Evolutionary conservation across 176 grass and related monocot species (phyloP).

Genomic region (Microstegium vimineum): DNA sequence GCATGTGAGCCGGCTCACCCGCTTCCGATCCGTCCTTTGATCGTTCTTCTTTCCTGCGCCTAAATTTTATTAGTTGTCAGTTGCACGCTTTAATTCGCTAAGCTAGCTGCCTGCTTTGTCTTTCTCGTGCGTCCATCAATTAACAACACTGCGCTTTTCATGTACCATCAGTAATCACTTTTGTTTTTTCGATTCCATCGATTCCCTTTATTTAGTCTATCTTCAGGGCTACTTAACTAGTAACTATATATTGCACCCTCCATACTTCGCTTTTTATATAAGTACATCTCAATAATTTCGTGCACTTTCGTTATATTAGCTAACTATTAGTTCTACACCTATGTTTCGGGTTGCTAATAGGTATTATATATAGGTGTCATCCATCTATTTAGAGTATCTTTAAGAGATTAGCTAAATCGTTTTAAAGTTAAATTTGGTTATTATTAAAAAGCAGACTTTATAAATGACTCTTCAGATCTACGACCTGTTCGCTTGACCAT

Average conservation of each 20-base stretch:
- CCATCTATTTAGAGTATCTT: no score
- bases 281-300: no score
- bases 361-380: no score
- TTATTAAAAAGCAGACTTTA: no score
- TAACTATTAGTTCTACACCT: no score
- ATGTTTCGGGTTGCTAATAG: no score
- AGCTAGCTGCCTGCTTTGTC: neutral
- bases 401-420: no score
- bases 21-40: neutral
- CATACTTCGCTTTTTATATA: no score
- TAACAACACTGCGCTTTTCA: neutral
- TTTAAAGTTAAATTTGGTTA: no score
- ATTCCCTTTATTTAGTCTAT: neutral
- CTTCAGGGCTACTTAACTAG: neutral
- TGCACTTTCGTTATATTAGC: neutral
- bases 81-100: neutral
- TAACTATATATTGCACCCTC: no score
- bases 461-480: no score
- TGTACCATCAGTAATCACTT: neutral
- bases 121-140: neutral
- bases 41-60: neutral
- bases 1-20: neutral
- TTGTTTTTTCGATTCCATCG: neutral
- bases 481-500: no score
- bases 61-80: neutral